Percentiles rank a stretch among this genome's conserved stretches.
These are phyloP conservation scores for Mycena epipterygia DNA, from an alignment of 768 basidiomycete genomes.

Conservation along the genomic window DNA sequence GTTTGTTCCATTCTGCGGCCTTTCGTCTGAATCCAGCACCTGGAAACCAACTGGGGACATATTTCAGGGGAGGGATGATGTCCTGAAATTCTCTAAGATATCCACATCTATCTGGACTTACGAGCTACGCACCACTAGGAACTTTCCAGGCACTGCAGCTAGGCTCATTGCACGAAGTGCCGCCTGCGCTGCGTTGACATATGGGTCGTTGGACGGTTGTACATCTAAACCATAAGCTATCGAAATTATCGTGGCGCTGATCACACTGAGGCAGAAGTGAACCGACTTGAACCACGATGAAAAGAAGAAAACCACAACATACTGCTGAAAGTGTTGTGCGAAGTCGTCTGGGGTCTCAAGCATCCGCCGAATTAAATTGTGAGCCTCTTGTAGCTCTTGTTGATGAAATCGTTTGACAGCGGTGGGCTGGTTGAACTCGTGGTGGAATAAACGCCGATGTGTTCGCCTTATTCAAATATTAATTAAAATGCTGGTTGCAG, in stretches of 20 bases:
- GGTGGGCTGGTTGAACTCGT: neutral
- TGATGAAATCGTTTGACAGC: neutral
- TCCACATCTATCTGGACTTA: neutral
- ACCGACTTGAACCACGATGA: neutral
- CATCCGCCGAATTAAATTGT: neutral
- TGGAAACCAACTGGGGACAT: slow-evolving; percentile 36
- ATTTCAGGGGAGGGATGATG: slow-evolving; percentile 37
- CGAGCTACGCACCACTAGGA: neutral
- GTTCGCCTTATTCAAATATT: neutral
- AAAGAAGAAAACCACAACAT: neutral
- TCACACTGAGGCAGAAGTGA: neutral
- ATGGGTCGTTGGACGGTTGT: neutral
- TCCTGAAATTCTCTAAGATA: slow-evolving; percentile 15
- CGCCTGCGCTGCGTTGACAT: neutral
- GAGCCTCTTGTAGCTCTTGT: neutral
- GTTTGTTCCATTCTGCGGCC: slow-evolving; percentile 22
- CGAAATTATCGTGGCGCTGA: neutral
- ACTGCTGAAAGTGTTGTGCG: neutral
- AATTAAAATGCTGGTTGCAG: too few relatives aligned
- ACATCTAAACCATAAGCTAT: neutral
- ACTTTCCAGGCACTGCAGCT: neutral
- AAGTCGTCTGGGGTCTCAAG: neutral
- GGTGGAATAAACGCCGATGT: neutral
- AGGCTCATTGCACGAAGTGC: neutral
- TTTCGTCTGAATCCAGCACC: slow-evolving; percentile 35